phyloP scores from a whole-genome alignment of 2,329 filamentous ascomycete genomes.

The Colletotrichum spaethianum region DNA sequence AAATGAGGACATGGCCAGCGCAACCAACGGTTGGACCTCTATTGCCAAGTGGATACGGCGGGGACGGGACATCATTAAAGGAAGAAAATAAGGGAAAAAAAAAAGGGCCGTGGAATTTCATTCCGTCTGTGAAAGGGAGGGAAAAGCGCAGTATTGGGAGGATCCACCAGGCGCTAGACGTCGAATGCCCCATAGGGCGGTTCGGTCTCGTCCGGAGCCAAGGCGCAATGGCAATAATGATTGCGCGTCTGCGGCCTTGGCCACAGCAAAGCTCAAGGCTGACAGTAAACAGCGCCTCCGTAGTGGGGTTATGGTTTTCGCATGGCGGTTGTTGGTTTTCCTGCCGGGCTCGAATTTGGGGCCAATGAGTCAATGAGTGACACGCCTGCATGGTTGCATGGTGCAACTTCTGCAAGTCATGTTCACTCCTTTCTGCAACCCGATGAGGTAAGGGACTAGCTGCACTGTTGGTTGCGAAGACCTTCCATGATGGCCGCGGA shows the following conservation, averaged over 20 bases:
- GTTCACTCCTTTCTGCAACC: background rate
- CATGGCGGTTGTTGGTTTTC: background rate
- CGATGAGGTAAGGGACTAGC: background rate
- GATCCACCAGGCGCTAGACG: slow-evolving; percentile 20
- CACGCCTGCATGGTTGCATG: background rate
- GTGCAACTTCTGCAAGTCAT: slow-evolving; percentile 12
- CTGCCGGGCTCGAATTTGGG: background rate
- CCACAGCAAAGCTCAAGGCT: slow-evolving; percentile 27
- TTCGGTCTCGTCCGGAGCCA: slow-evolving; percentile 39
- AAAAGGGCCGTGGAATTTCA: slow-evolving; percentile 21
- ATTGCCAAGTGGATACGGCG: slow-evolving; percentile 28
- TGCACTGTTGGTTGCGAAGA: background rate
- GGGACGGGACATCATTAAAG: slow-evolving; percentile 19
- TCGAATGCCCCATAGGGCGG: slow-evolving; percentile 20
- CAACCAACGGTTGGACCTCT: background rate
- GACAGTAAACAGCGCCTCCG: background rate
- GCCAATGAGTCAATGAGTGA: slow-evolving; percentile 8
- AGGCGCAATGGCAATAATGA: slow-evolving; percentile 39
- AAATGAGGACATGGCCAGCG: background rate
- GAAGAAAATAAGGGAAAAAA: slow-evolving; percentile 25
- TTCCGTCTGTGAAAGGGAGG: background rate
- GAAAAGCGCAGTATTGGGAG: slow-evolving; percentile 1
- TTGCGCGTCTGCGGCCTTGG: slow-evolving; percentile 43
- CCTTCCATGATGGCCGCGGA: background rate
- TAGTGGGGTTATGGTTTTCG: slow-evolving; percentile 13